A percentile compares a stretch with the other conserved stretches of the same genome.
phyloP scores from a whole-genome alignment of 2,329 filamentous ascomycete species.

The Paraphaeosphaeria minitans region DNA sequence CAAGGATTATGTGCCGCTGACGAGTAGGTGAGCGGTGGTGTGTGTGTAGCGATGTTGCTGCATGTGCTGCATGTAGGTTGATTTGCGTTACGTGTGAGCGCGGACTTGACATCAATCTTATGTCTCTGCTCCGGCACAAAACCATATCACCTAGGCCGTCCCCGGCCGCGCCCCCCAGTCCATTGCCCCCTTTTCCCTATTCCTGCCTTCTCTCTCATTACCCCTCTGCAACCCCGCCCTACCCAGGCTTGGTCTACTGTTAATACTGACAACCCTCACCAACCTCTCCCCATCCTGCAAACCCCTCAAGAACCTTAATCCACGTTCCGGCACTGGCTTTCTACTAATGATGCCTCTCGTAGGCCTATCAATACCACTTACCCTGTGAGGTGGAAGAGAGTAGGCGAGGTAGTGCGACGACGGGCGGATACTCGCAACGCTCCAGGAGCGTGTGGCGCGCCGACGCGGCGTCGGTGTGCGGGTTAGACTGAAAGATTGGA shows the following conservation, averaged over 20 bases:
- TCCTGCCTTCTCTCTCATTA: too few species aligned
- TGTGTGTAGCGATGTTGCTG: too few species aligned
- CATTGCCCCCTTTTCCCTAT: not conserved
- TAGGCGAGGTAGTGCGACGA: too few species aligned
- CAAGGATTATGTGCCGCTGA: conserved; percentile 3
- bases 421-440: not conserved
- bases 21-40: not conserved
- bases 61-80: too few species aligned
- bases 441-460: conserved; percentile 4
- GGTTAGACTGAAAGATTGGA: not conserved
- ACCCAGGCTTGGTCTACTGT: not conserved
- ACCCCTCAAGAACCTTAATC: not conserved
- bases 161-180: not conserved
- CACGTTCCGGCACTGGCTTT: not conserved
- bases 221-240: not conserved
- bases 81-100: too few species aligned
- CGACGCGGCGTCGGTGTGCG: conserved; percentile 5
- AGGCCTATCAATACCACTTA: not conserved
- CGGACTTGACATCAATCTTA: too few species aligned
- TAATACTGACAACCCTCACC: not conserved
- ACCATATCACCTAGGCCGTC: not conserved
- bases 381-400: not conserved
- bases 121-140: too few species aligned
- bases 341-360: not conserved
- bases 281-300: conserved; percentile 3